Evolutionary conservation across 257 asterid genomes (phyloP).

Genomic region (Fraxinus quadrangulata): DNA sequence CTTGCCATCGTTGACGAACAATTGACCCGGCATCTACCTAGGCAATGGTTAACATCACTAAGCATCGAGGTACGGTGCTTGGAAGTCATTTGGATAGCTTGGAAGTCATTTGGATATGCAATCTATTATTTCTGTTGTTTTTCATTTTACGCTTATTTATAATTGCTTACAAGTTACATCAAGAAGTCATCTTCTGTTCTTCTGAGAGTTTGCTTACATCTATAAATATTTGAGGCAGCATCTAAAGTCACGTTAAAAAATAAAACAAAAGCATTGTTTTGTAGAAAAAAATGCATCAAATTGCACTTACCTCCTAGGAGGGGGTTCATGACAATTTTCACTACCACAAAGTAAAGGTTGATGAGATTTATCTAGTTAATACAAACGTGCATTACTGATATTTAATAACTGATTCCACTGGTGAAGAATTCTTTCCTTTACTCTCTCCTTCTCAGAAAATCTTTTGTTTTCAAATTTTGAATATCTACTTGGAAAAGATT

Average conservation of each 20-base stretch:
- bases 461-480: background rate
- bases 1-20: conserved; percentile 94
- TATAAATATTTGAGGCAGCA: background rate
- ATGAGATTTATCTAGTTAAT: background rate
- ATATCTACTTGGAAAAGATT: background rate
- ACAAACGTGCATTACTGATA: background rate
- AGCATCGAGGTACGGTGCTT: conserved; percentile 58
- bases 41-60: conserved; percentile 85
- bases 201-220: background rate
- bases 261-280: background rate
- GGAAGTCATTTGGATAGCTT: too few relatives aligned
- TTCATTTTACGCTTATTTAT: conserved; percentile 14
- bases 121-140: conserved; percentile 9
- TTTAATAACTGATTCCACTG: background rate
- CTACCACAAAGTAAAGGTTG: background rate
- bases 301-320: background rate
- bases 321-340: background rate
- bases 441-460: background rate
- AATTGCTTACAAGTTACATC: conserved; percentile 7
- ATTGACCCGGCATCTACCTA: conserved; percentile 70
- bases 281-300: background rate
- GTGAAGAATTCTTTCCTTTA: background rate
- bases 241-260: background rate
- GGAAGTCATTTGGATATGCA: conserved; percentile 20
- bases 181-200: conserved; percentile 7